These are phyloP conservation scores for Adansonia digitata DNA, from an alignment of 345 rosid genomes.

Conservation along the genomic window DNA sequence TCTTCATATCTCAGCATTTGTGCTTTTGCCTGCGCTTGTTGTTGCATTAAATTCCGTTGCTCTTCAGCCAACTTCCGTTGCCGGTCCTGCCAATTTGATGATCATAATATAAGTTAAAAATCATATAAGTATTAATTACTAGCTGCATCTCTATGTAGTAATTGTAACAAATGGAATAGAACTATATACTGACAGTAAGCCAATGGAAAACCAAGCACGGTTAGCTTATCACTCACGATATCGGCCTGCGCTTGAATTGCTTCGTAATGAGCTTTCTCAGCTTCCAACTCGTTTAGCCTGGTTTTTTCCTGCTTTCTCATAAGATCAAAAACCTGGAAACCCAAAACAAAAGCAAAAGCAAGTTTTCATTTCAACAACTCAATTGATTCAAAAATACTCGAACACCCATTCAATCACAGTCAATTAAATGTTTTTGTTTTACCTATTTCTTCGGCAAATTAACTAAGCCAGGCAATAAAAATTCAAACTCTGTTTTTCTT, in stretches of 20 bases:
- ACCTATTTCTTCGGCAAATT: background rate
- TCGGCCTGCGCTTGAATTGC: slow-evolving; percentile 64
- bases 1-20: slow-evolving; percentile 96
- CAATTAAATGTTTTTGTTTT: background rate
- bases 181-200: background rate
- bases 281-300: slow-evolving; percentile 54
- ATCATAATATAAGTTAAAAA: slow-evolving; percentile 10
- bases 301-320: slow-evolving; percentile 88
- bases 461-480: background rate
- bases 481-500: background rate
- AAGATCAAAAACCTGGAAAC: slow-evolving; percentile 62
- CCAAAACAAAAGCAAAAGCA: slow-evolving; percentile 1
- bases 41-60: slow-evolving; percentile 66
- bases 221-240: slow-evolving; percentile 49
- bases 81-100: slow-evolving; percentile 62
- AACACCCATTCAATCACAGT: background rate
- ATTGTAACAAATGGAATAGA: background rate
- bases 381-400: background rate
- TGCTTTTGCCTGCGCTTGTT: slow-evolving; percentile 86
- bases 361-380: slow-evolving; percentile 13
- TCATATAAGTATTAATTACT: background rate
- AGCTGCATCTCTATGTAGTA: background rate
- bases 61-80: slow-evolving; percentile 72
- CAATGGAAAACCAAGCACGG: background rate
- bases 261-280: slow-evolving; percentile 54